Evolutionary conservation across 805 yeast species (phyloP), one percentile per base, ranked within the genome.

Genomic region (Grigorovia jiainica): DNA sequence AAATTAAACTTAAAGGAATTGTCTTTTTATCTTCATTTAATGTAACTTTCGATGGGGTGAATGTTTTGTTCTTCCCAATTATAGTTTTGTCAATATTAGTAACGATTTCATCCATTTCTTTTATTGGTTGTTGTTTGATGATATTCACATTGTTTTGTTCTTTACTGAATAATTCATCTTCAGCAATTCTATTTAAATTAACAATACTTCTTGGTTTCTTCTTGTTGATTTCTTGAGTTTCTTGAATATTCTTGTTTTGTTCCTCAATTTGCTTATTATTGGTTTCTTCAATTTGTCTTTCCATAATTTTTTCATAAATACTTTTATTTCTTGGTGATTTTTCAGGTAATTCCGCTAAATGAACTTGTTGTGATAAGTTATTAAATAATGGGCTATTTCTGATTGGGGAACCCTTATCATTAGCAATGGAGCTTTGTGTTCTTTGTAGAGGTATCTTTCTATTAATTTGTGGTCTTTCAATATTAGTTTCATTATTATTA

Each of bases 401-500:
- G 7, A 54, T 54, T 3, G 62, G 61, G 1, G 63, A 57, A 4
- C 58, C 61, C 36, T 52, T 57, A 36, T 54, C 55, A 40, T 58
- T 60, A 15, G 63, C 63, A 32, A 59, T 56, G 0, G 63, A 53
- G n/a, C 59, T 58, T 43, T 55, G 54, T 43, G 55, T 55, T 23
- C 60, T 51, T 21, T 50, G 51, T n/a, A 39, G 16, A 11, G 45
- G 19, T 10, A n/a, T 17, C 21, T 24, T 19, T 18, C 18, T 35
- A 11, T 30, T 17, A n/a, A 38, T 42, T 19, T 36, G 38, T 20
- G 36, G 27, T 16, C 40, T 38, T 31, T 33, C 31, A 34, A 40
- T 19, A 16, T 34, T 27, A 34, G 35, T n/a, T 17, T 20, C 15
- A 16, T 20, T 24, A 20, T 19, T n/a, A 11, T n/a, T 38, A 3